Conservation (phyloP, 2,329 filamentous ascomycete genomes). For the Botrytis porri region DNA sequence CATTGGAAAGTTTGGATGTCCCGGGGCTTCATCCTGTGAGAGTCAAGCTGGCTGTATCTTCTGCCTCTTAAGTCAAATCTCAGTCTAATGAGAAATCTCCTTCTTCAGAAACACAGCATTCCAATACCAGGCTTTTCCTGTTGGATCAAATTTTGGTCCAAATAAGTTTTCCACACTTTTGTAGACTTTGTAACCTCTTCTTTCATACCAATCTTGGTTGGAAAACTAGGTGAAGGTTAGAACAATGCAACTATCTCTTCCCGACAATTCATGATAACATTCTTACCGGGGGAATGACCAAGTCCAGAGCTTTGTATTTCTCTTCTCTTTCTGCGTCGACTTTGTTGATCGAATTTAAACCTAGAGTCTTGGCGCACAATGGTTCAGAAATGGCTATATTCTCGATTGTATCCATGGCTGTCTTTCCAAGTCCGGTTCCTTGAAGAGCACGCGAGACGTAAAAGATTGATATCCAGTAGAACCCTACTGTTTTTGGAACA, state of each 20-base stretch:
- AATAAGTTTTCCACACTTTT: slow-evolving; percentile 22
- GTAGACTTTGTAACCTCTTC: slow-evolving; percentile 31
- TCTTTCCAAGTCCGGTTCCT: slow-evolving; percentile 28
- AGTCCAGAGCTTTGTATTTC: slow-evolving; percentile 23
- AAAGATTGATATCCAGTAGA: slow-evolving; percentile 31
- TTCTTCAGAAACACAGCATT: slow-evolving; percentile 30
- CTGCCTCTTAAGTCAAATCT: not conserved
- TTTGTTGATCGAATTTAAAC: slow-evolving; percentile 26
- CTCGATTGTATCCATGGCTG: slow-evolving; percentile 31
- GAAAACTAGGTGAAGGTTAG: slow-evolving; percentile 25
- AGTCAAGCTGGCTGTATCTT: not conserved
- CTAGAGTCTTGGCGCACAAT: slow-evolving; percentile 28
- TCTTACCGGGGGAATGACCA: slow-evolving; percentile 23
- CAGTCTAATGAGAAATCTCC: slow-evolving; percentile 13
- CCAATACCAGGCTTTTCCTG: slow-evolving; percentile 26
- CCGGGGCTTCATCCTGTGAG: not conserved
- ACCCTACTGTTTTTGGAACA: slow-evolving; percentile 19
- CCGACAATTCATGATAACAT: not conserved
- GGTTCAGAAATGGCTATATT: slow-evolving; percentile 27
- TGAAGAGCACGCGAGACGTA: slow-evolving; percentile 33
- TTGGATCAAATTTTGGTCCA: slow-evolving; percentile 22
- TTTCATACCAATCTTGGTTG: slow-evolving; percentile 34
- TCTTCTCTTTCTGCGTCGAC: slow-evolving; percentile 21
- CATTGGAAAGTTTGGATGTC: not conserved
- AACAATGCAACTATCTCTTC: not conserved